A percentile compares a stretch with the other conserved stretches of the same genome.
These are phyloP conservation scores for Candida pini DNA, from an alignment of 805 yeast species.

Conservation along the genomic window DNA sequence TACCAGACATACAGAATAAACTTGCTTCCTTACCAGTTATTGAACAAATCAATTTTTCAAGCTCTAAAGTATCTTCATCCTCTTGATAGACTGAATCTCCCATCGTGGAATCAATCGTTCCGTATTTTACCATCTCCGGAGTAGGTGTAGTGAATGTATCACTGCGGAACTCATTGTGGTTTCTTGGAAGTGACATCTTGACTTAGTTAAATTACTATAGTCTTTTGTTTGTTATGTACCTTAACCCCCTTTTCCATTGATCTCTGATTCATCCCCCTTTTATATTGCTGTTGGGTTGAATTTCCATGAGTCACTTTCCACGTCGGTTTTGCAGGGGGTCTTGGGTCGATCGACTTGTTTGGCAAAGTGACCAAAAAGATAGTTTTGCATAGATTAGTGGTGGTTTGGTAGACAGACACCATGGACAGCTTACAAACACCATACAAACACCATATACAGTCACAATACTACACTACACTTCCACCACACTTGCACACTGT, in stretches of 20 bases:
- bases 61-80: constrained; percentile 58
- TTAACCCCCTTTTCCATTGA: background rate
- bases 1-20: constrained; percentile 78
- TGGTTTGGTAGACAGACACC: too few species aligned
- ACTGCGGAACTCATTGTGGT: constrained; percentile 48
- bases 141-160: constrained; percentile 92
- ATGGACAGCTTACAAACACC: too few species aligned
- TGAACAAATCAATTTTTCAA: constrained; percentile 60
- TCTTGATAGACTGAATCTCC: constrained; percentile 87
- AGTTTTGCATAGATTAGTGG: too few species aligned
- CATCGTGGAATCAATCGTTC: constrained; percentile 49
- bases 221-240: background rate
- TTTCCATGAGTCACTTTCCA: too few species aligned
- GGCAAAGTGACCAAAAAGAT: too few species aligned
- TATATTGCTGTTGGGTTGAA: too few species aligned
- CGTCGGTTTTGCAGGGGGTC: too few species aligned
- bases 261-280: too few species aligned
- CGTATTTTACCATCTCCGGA: constrained; percentile 51
- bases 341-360: too few species aligned
- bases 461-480: too few species aligned
- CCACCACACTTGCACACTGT: too few species aligned
- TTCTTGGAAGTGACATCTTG: background rate
- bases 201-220: background rate
- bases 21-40: constrained; percentile 77
- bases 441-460: too few species aligned